Evolutionary conservation across 1,284 basidiomycete genomes (phyloP), one percentile per base, ranked within the genome.

Genomic region (Boletus sp.): DNA sequence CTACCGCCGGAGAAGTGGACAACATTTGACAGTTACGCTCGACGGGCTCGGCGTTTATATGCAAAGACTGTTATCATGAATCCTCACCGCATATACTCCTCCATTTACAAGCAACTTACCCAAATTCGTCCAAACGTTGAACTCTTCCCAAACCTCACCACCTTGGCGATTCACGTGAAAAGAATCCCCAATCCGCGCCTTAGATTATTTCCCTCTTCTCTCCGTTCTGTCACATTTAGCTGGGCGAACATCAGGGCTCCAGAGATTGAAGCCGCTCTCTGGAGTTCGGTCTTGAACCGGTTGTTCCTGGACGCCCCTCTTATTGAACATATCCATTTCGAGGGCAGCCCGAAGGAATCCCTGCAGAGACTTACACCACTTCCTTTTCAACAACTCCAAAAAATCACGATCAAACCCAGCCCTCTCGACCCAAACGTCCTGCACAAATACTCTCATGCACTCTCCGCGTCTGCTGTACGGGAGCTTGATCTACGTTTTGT

Each of bases 11-110:
- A 58, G 8, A 50, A 50, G 17, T 61, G 64, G 59, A 46, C 32
- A 3, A 26, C 46, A 2, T 61, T 61, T 23, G 59, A 66, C 33
- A 58, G 49, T 8, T 61, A 60, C n/a, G 61, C 59, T 17, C 48
- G 27, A 23, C 59, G 59, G 2, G 51, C 58, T 29, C 51, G 63
- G 13, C 49, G 48, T 45, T 34, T 60, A 34, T 58, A 60, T 34
- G 58, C 29, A 14, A 63, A 55, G 40, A 61, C 58, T 3, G 58
- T 59, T 2, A 63, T 59, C 26, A 62, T 55, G 61, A 55, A 41
- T 29, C 58, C 61, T 12, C 59, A 61, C 16, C 58, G 64, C 26
- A 43, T 64, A 19, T 58, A 65, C 32, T 66, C 59, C 38, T 64
- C 62, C 41, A 65, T 61, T 17, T 64, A 62, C 43, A 60, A 48